Base-by-base conservation (phyloP, 495 filamentous ascomycete species). In the Penicillium nucicola region DNA sequence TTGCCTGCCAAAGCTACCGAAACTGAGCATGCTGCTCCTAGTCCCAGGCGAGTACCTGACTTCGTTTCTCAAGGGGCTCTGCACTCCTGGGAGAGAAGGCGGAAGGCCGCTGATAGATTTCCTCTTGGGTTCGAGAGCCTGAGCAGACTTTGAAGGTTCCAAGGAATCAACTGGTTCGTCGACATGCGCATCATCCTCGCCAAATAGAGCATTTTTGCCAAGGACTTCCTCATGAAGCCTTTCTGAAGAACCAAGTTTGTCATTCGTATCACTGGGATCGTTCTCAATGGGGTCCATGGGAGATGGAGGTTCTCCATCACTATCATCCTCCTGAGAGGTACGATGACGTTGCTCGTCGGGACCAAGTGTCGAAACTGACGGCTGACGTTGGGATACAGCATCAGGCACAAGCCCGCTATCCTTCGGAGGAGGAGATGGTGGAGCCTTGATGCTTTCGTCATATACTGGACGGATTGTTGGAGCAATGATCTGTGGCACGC, bases 61-160 rank as follows among this genome's bases (percentile, higher is more conserved):
- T 63, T 65, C 62, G 34, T 65, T 65, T 23, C 60, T 49, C 28
- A 65, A 37, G 18, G 62, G 62, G 20, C 62, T 65, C 8, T 65
- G 62, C 15, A 63, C 43, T 9, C 48, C 52, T 12, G 62, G 62
- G 10, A 35, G 20, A 23, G 61, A 62, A 0, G 56, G 50, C 8
- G 53, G 56, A 14, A 58, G 34, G 1, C 62, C 62, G 38, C 54
- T 54, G 43, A 62, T 62, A 0, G 62, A 63, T 19, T 35, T 49
- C 9, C 56, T 57, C 34, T 63, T 65, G 25, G 45, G 48, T 9
- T 60, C 59, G 36, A 65, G 52, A 3, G 56, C 20, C 28, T 65
- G 48, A 17, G 53, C 53, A 13, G 62, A 58, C n/a, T 42, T 50
- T 23, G 46, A 28, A 5, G 34, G 31, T 39, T 19, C 36, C 10